Base-by-base conservation (phyloP, 1,139 yeast species). In the Groenewaldozyma auringiensis region DNA sequence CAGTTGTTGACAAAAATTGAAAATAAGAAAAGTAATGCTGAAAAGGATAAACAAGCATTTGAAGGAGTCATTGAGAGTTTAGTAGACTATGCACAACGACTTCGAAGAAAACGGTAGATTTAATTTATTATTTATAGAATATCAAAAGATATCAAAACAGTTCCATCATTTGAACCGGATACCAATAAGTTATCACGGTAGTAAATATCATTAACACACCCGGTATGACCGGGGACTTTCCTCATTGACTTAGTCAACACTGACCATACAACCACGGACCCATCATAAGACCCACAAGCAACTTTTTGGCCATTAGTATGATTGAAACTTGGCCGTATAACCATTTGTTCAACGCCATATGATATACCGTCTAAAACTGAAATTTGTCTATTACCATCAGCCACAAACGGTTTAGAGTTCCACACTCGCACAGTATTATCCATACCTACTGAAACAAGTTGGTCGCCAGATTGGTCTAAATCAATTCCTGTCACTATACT, bases 1-100 rank as follows among this genome's bases (percentile, higher is more conserved):
- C 58, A 54, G 40, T 57, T 76, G 36, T 62, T 74, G 39, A 69
- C 75, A 39, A 64, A 71, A 27, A 80, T 83, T 83, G 69, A 67
- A 35, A 62, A 70, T 47, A 70, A 72, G 54, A 63, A 67, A 46
- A 58, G 61, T 42, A 72, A 66, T 29, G 67, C 72, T 13, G 66
- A 67, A 48, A 71, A 70, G 45, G 82, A 81, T 56, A 76, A 78
- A 53, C 78, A 76, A 44, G 77, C 82, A 13, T 81, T 79, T 57
- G 88, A 82, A 57, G 70, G 78, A 3, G 86, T 82, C 51, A 83
- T 82, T 33, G 87, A 81, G 60, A 79, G 79, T 52, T 66, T 81
- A 52, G 80, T 81, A 33, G 89, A 84, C 18, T 80, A 81, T 60
- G 79, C 83, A 29, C 88, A 82, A 56, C 50, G 65, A 22, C 27